Percentiles rank a stretch among this genome's conserved stretches.
phyloP scores from a whole-genome alignment of 306 rosid species.

The Sesbania bispinosa region DNA sequence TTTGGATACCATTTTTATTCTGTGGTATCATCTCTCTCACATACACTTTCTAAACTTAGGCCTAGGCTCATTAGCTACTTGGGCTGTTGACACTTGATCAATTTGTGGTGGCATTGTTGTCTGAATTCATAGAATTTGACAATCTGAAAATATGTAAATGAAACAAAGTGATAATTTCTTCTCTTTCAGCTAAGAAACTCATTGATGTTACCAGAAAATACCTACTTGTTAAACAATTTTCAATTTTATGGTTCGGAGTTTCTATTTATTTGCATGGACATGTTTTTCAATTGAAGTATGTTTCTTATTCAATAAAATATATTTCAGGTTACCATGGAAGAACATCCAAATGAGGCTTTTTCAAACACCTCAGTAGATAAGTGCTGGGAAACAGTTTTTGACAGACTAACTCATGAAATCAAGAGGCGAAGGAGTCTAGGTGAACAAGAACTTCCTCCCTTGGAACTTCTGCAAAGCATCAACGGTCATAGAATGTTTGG shows the following conservation, averaged over 20 bases:
- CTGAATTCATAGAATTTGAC: too few species aligned
- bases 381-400: constrained; percentile 71
- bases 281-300: constrained; percentile 18
- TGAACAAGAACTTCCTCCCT: constrained; percentile 32
- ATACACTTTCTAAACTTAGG: too few species aligned
- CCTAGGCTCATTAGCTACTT: background rate
- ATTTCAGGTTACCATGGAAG: constrained; percentile 75
- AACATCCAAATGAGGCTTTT: constrained; percentile 47
- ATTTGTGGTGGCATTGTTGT: too few species aligned
- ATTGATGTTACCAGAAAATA: too few species aligned
- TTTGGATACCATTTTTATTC: too few species aligned
- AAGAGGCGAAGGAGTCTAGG: constrained; percentile 32
- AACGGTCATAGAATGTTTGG: constrained; percentile 84
- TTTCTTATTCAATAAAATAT: background rate
- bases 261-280: background rate
- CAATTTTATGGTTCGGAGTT: background rate
- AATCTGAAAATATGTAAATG: too few species aligned
- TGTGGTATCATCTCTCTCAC: too few species aligned
- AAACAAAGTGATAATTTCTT: too few species aligned
- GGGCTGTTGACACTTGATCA: too few species aligned
- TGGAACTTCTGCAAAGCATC: constrained; percentile 40
- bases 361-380: constrained; percentile 45
- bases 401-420: constrained; percentile 49
- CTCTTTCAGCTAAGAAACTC: too few species aligned
- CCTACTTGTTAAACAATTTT: too few species aligned